A percentile compares a stretch with the other conserved stretches of the same genome.
Evolutionary conservation across 2,329 filamentous ascomycete species (phyloP).

Genomic region (Xylaria sp.): DNA sequence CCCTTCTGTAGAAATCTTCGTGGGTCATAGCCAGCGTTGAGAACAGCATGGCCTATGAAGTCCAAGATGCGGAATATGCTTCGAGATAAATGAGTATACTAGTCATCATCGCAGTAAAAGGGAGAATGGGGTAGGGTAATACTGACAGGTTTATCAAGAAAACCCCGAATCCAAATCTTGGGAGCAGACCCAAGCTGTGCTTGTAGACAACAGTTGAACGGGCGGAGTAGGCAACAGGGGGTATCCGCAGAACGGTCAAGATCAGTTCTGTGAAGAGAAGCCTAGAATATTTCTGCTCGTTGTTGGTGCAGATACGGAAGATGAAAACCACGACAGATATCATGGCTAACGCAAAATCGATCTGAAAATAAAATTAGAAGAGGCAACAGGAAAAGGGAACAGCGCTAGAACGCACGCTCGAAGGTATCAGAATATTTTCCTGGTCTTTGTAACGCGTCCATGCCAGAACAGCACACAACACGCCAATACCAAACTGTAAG

Average conservation of each 20-base stretch:
- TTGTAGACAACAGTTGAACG: slow-evolving; percentile 36
- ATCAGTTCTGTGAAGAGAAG: slow-evolving; percentile 38
- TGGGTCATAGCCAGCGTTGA: slow-evolving; percentile 42
- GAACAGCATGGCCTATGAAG: slow-evolving; percentile 37
- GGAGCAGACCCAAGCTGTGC: slow-evolving; percentile 31
- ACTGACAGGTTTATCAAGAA: slow-evolving; percentile 42
- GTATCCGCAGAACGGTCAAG: slow-evolving; percentile 39
- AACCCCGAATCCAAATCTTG: slow-evolving; percentile 40
- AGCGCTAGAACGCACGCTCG: slow-evolving; percentile 32
- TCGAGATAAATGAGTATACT: slow-evolving; percentile 9
- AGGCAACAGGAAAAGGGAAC: not conserved
- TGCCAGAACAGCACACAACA: slow-evolving; percentile 38
- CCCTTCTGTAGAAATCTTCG: slow-evolving; percentile 37
- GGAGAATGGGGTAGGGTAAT: not conserved
- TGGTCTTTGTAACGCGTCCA: slow-evolving; percentile 39
- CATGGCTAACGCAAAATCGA: slow-evolving; percentile 40
- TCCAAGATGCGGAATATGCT: slow-evolving; percentile 41
- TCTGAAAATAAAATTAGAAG: slow-evolving; percentile 32
- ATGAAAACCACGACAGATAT: slow-evolving; percentile 37
- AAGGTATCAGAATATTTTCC: slow-evolving; percentile 36
- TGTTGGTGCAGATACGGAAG: slow-evolving; percentile 36
- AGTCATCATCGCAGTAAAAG: not conserved
- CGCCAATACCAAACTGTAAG: slow-evolving; percentile 41
- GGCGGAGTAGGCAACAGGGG: slow-evolving; percentile 39
- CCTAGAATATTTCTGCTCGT: slow-evolving; percentile 37